These are phyloP conservation scores for Ampelomyces quisqualis DNA, from an alignment of 2,329 filamentous ascomycete genomes.

Conservation along the genomic window DNA sequence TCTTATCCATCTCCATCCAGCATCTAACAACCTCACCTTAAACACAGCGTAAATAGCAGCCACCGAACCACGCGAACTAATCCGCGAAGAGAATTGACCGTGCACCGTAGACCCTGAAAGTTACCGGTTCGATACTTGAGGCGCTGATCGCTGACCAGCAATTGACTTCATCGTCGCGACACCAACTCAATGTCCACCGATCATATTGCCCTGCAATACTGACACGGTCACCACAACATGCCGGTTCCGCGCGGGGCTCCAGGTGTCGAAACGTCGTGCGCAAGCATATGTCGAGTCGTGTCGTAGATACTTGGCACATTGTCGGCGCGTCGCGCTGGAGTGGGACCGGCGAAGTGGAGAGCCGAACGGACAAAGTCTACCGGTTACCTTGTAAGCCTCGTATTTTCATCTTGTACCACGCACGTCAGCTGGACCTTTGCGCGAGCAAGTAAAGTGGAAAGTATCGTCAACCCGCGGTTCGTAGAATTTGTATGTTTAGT, in stretches of 20 bases:
- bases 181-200: not conserved
- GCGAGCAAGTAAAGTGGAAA: too few species aligned
- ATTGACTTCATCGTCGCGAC: not conserved
- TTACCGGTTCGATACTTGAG: slow-evolving; percentile 1
- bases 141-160: too few species aligned
- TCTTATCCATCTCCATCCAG: too few species aligned
- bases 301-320: not conserved
- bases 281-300: slow-evolving; percentile 4
- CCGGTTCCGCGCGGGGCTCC: slow-evolving; percentile 9
- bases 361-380: too few species aligned
- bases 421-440: too few species aligned
- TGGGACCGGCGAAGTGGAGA: slow-evolving; percentile 8
- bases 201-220: slow-evolving; percentile 3
- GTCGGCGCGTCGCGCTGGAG: slow-evolving; percentile 1
- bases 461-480: too few species aligned
- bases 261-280: not conserved
- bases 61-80: slow-evolving; percentile 5
- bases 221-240: slow-evolving; percentile 1
- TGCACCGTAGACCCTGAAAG: slow-evolving; percentile 1
- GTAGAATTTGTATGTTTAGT: too few species aligned
- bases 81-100: not conserved
- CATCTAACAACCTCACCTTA: too few species aligned
- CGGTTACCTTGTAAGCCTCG: too few species aligned
- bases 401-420: too few species aligned
- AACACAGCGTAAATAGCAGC: slow-evolving; percentile 7